phyloP scores from a whole-genome alignment of 352 stramenopile genomes.

The Phytophthora pini region DNA sequence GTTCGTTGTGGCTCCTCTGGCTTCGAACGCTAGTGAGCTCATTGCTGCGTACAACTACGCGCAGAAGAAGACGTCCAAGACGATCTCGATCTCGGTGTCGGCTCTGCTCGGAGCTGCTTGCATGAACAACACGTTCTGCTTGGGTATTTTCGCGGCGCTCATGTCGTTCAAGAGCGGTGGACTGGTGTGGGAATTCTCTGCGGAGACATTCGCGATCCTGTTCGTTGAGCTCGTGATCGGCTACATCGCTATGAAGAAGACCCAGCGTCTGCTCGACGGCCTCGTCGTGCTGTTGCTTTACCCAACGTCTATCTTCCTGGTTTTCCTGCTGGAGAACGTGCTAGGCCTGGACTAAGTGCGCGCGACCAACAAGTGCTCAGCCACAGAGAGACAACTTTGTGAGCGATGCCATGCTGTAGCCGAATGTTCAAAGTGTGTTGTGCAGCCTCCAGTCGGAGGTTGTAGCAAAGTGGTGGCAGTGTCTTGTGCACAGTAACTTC shows the following conservation, averaged over 20 bases:
- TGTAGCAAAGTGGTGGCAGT: constrained; percentile 2
- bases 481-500: neutral
- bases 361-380: constrained; percentile 6
- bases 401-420: constrained; percentile 6
- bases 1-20: constrained; percentile 97
- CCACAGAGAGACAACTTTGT: neutral
- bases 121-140: constrained; percentile 99
- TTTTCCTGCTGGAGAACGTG: constrained; percentile 93
- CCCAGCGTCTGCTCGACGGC: constrained; percentile 85
- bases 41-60: constrained; percentile 98
- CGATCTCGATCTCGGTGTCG: constrained; percentile 96
- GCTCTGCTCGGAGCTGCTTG: constrained; percentile 94
- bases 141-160: constrained; percentile 97
- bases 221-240: constrained; percentile 93
- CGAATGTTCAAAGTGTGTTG: constrained; percentile 31
- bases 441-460: constrained; percentile 4
- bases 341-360: constrained; percentile 88
- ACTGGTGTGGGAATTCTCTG: constrained; percentile 98
- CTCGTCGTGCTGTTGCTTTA: constrained; percentile 92
- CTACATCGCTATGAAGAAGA: constrained; percentile 86
- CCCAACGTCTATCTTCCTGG: constrained; percentile 93
- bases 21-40: constrained; percentile 98
- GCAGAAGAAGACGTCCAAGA: constrained; percentile 98
- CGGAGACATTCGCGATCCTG: constrained; percentile 97
- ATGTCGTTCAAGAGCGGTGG: constrained; percentile 93